These are phyloP conservation scores for Tephrocybe sp. DNA, from an alignment of 768 basidiomycete genomes.

Conservation along the genomic window DNA sequence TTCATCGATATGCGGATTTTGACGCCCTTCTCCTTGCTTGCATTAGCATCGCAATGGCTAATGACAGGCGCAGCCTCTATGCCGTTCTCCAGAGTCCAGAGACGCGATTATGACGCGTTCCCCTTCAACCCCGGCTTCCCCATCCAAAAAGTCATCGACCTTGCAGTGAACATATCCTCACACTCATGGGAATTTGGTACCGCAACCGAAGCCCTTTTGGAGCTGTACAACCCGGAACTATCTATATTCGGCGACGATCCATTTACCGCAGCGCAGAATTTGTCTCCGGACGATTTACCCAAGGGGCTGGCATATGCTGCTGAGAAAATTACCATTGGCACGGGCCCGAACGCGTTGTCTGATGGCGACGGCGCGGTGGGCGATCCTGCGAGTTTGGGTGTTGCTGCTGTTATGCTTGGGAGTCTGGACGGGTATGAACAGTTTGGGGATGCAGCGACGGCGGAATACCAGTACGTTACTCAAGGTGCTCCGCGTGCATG, in stretches of 20 bases:
- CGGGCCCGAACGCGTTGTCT: conserved; percentile 29
- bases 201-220: conserved; percentile 38
- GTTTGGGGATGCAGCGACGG: conserved; percentile 29
- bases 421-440: conserved; percentile 20
- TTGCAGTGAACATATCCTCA: conserved; percentile 33
- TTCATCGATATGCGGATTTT: too few species aligned
- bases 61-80: too few species aligned
- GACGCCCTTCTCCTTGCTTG: too few species aligned
- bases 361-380: conserved; percentile 40
- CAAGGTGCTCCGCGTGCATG: conserved; percentile 31
- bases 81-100: too few species aligned
- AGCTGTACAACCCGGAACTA: conserved; percentile 36
- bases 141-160: conserved; percentile 27
- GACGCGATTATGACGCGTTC: too few species aligned
- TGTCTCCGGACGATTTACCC: conserved; percentile 17
- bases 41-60: too few species aligned
- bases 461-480: conserved; percentile 31
- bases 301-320: conserved; percentile 35
- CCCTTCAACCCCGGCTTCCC: conserved; percentile 30
- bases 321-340: conserved; percentile 33
- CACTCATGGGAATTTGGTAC: conserved; percentile 51
- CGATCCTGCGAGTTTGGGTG: conserved; percentile 47
- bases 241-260: conserved; percentile 37
- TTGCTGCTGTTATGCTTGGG: conserved; percentile 42
- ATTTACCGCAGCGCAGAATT: conserved; percentile 28